phyloP scores from a whole-genome alignment of 345 rosid species.

The Acer saccharum region DNA sequence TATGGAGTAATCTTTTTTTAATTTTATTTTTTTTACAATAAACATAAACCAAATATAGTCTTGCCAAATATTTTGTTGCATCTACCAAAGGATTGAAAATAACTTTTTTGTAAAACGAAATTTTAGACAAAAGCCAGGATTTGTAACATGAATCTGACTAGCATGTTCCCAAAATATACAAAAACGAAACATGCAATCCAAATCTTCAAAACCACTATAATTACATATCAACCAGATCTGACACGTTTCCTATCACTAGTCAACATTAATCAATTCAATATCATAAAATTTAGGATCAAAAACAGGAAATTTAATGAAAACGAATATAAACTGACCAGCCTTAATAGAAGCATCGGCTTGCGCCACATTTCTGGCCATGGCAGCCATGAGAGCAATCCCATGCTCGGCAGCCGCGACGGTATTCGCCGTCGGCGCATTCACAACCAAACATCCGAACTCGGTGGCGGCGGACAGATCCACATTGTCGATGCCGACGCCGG shows the following conservation, averaged over 20 bases:
- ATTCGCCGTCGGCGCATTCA: slow-evolving; percentile 91
- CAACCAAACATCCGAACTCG: slow-evolving; percentile 86
- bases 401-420: slow-evolving; percentile 95
- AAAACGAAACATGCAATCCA: neutral
- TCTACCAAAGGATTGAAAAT: too few relatives aligned
- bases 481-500: slow-evolving; percentile 93
- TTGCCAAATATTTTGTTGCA: too few relatives aligned
- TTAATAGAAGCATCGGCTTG: slow-evolving; percentile 89
- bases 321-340: slow-evolving; percentile 58
- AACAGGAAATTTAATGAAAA: neutral
- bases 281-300: too few relatives aligned
- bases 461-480: slow-evolving; percentile 95
- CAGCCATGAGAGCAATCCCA: slow-evolving; percentile 85
- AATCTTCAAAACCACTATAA: neutral
- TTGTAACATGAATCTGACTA: too few relatives aligned
- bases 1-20: too few relatives aligned
- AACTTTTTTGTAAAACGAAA: too few relatives aligned
- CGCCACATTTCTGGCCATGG: slow-evolving; percentile 88
- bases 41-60: too few relatives aligned
- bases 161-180: too few relatives aligned
- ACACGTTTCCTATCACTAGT: neutral
- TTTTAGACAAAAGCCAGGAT: too few relatives aligned
- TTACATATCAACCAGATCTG: neutral
- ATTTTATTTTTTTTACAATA: too few relatives aligned
- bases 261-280: neutral